Evolutionary conservation across 2,329 filamentous ascomycete genomes (phyloP).

Genomic region (Alternaria sp.): DNA sequence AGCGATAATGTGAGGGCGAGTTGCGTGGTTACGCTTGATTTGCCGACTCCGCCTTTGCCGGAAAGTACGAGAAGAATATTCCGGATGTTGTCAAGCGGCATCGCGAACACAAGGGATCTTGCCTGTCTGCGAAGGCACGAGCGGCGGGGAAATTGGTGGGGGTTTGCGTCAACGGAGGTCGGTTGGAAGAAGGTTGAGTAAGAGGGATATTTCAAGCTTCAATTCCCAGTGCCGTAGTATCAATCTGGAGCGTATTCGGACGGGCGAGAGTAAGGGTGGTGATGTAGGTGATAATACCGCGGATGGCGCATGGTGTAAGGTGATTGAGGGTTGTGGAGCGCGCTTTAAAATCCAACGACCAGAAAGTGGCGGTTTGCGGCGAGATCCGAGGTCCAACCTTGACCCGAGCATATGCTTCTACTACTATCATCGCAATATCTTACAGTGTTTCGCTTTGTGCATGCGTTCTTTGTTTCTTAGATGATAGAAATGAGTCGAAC

Average conservation of each 20-base stretch:
- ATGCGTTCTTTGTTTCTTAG: too few species aligned
- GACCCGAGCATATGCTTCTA: slow-evolving; percentile 7
- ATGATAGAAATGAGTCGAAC: background rate
- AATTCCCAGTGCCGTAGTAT: background rate
- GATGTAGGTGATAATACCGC: slow-evolving; percentile 10
- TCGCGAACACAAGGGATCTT: slow-evolving; percentile 48
- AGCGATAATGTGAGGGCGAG: slow-evolving; percentile 88
- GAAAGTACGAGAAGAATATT: slow-evolving; percentile 86
- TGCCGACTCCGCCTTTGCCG: slow-evolving; percentile 96
- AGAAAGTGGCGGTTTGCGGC: slow-evolving; percentile 39
- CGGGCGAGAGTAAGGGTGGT: background rate
- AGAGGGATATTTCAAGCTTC: too few species aligned
- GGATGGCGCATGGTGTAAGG: slow-evolving; percentile 27
- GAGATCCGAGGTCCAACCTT: slow-evolving; percentile 36
- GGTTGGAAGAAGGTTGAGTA: background rate
- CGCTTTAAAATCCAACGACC: slow-evolving; percentile 45
- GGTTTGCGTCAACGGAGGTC: background rate
- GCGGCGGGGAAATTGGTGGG: background rate
- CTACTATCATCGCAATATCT: background rate
- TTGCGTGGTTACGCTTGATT: slow-evolving; percentile 97
- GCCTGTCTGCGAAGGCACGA: background rate
- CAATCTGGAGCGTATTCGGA: slow-evolving; percentile 32
- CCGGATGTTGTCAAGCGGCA: slow-evolving; percentile 75
- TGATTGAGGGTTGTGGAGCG: slow-evolving; percentile 33
- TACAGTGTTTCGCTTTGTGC: too few species aligned